These are phyloP conservation scores for Agrocybe pediades DNA, from an alignment of 768 basidiomycete species.

Conservation along the genomic window DNA sequence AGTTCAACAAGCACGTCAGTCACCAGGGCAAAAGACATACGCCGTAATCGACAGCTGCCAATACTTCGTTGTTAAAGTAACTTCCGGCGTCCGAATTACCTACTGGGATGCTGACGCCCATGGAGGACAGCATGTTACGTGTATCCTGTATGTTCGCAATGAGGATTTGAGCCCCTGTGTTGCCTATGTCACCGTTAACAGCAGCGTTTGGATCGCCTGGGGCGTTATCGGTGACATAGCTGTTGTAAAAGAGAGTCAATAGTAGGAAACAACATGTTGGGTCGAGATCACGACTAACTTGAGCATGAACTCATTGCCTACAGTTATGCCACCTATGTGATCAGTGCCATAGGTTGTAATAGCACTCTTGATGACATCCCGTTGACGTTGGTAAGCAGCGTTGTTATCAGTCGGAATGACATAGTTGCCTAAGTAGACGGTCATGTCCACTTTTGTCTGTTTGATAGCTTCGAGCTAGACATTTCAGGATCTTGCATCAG, in stretches of 20 bases:
- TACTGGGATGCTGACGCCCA: constrained; percentile 67
- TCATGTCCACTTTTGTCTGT: constrained; percentile 86
- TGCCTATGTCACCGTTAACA: constrained; percentile 37
- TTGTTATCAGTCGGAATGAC: constrained; percentile 60
- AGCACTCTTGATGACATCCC: constrained; percentile 62
- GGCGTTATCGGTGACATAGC: constrained; percentile 57
- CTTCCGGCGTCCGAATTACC: constrained; percentile 87
- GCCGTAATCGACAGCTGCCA: constrained; percentile 68
- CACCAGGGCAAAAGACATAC: constrained; percentile 36
- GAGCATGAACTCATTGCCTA: constrained; percentile 91
- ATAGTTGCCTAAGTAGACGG: constrained; percentile 78
- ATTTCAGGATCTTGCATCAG: background rate
- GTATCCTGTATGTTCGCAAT: constrained; percentile 71
- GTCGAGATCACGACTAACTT: constrained; percentile 56
- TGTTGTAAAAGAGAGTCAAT: constrained; percentile 23
- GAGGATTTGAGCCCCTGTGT: constrained; percentile 63
- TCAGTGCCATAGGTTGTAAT: constrained; percentile 77
- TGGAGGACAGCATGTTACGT: constrained; percentile 47
- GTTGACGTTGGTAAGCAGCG: constrained; percentile 75
- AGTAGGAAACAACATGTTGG: background rate
- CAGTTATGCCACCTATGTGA: constrained; percentile 79
- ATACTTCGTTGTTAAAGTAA: constrained; percentile 75
- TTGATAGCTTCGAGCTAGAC: constrained; percentile 83
- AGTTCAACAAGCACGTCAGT: background rate
- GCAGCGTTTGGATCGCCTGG: constrained; percentile 56